phyloP scores from a whole-genome alignment of 2,329 filamentous ascomycete genomes.

The Trichoderma afroharzianum region DNA sequence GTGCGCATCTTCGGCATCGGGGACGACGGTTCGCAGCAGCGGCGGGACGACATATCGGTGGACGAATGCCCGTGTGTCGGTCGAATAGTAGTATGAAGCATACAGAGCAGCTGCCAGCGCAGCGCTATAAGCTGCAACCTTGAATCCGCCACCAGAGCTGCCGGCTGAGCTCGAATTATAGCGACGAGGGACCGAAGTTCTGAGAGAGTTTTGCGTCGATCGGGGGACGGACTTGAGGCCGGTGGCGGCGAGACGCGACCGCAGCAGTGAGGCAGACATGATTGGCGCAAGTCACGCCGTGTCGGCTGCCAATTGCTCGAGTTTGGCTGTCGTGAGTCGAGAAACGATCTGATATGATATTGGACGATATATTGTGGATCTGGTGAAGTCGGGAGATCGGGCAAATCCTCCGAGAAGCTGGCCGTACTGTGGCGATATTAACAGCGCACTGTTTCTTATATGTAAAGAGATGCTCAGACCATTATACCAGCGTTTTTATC shows the following conservation, averaged over 20 bases:
- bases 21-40: constrained; percentile 60
- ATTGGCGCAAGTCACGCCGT: constrained; percentile 18
- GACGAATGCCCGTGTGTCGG: constrained; percentile 68
- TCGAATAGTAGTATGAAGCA: constrained; percentile 63
- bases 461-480: background rate
- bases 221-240: background rate
- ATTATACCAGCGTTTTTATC: background rate
- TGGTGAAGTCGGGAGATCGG: constrained; percentile 9
- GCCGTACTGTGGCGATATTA: background rate
- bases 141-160: constrained; percentile 21
- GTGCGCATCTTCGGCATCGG: constrained; percentile 90
- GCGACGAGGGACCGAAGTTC: constrained; percentile 1
- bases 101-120: constrained; percentile 41
- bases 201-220: background rate
- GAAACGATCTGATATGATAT: background rate
- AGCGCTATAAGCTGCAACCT: constrained; percentile 39
- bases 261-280: constrained; percentile 17
- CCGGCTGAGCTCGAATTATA: constrained; percentile 8
- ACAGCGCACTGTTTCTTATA: background rate
- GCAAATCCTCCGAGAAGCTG: background rate
- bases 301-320: constrained; percentile 20
- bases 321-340: background rate
- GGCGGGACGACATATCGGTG: constrained; percentile 67
- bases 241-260: constrained; percentile 13
- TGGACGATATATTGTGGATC: background rate